Base-by-base conservation (phyloP, 2,329 filamentous ascomycete species). In the Ophiobolus disseminans region DNA sequence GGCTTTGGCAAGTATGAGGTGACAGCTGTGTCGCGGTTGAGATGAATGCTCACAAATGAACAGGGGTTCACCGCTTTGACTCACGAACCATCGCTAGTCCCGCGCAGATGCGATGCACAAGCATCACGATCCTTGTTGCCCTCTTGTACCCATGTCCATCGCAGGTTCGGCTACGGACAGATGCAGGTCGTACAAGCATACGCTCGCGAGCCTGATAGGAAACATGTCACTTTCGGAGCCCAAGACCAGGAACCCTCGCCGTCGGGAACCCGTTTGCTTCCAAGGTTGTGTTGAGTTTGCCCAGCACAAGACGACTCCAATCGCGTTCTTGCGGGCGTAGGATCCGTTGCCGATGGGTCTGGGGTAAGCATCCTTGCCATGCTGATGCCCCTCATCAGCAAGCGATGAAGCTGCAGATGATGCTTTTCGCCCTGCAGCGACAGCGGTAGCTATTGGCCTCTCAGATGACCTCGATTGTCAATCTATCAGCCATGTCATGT, bases 21-120 rank as follows among this genome's bases (percentile, higher is more conserved):
- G n/a, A n/a, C n/a, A n/a, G n/a, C n/a, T n/a, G n/a, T n/a, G n/a
- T n/a, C n/a, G n/a, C n/a, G n/a, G n/a, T n/a, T n/a, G n/a, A n/a
- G n/a, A n/a, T n/a, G n/a, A n/a, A n/a, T n/a, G n/a, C n/a, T n/a
- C n/a, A n/a, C n/a, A n/a, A n/a, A 26, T 11, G 6, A 14, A 14
- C 9, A 23, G 35, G 35, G 35, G 16, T 38, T 38, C 35, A 38
- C 35, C 35, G 35, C 35, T 23, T 23, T 23, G 35, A 38, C 20
- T 26, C 35, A 23, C 19, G 35, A 14, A 22, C 35, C n/a, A n/a
- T 38, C 20, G 20, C 21, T 22, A 14, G 28, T 31, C 19, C n/a
- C 21, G 35, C 20, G 10, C 19, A 20, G 20, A 14, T 23, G 20
- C 16, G 35, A 38, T 23, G 35, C 35, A 14, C 28, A 38, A 23